A percentile compares a stretch with the other conserved stretches of the same genome.
Conservation (phyloP, 1,284 basidiomycete genomes). For the Pterula multifida region DNA sequence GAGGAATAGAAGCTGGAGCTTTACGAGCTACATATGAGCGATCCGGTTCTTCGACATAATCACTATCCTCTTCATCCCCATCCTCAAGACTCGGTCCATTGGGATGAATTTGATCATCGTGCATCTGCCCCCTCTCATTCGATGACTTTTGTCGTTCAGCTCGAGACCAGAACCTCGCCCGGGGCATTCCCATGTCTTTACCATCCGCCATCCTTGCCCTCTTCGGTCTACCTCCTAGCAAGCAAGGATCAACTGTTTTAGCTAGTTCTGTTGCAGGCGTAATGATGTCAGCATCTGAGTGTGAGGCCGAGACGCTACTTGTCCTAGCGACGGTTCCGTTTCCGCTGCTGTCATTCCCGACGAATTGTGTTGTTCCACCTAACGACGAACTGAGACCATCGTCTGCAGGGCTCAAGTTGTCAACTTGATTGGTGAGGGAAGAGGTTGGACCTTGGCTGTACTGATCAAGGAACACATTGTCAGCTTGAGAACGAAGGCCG, state of each 20-base stretch:
- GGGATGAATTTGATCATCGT: too few relatives aligned
- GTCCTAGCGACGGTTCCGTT: not conserved
- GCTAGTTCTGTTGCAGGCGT: not conserved
- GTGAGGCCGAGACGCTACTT: not conserved
- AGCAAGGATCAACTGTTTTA: not conserved
- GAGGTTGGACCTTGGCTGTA: not conserved
- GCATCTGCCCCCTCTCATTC: not conserved
- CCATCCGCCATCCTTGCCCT: not conserved
- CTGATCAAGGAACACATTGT: not conserved
- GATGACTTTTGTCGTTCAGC: not conserved
- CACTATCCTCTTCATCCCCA: not conserved
- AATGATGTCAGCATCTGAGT: not conserved
- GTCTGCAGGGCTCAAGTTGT: not conserved
- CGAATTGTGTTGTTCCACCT: not conserved
- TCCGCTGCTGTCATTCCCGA: not conserved
- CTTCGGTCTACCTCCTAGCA: not conserved
- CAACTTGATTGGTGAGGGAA: not conserved
- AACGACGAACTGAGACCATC: not conserved
- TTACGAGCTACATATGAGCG: not conserved
- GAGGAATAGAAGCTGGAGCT: not conserved
- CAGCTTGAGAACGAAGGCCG: not conserved
- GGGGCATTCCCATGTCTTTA: not conserved
- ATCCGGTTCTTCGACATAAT: too few relatives aligned
- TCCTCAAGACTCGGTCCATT: too few relatives aligned
- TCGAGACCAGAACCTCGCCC: not conserved